Percentiles rank a stretch among this genome's conserved stretches.
phyloP scores from a whole-genome alignment of 1,284 basidiomycete species.

The Moesziomyces parantarcticus region DNA sequence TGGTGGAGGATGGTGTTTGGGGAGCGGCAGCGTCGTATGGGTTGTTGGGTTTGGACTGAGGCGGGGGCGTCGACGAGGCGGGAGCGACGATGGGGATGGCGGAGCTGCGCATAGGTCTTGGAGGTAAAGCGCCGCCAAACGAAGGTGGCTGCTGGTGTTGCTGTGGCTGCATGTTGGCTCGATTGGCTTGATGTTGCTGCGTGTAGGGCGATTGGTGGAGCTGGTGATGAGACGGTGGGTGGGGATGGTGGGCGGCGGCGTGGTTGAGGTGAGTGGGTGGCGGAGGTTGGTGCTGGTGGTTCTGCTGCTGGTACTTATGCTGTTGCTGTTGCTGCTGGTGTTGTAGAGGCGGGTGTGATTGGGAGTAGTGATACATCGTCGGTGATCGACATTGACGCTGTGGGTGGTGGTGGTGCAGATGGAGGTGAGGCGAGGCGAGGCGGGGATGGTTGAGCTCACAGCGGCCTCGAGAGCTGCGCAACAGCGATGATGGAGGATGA shows the following conservation, averaged over 20 bases:
- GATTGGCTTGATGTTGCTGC: constrained; percentile 10
- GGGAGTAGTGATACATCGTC: constrained; percentile 49
- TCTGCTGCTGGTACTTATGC: constrained; percentile 14
- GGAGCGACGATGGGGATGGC: constrained; percentile 55
- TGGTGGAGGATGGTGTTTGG: constrained; percentile 1
- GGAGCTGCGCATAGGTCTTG: constrained; percentile 40
- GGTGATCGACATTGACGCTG: constrained; percentile 40
- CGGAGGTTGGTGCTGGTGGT: constrained; percentile 18
- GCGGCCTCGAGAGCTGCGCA: neutral
- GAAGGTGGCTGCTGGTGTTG: constrained; percentile 21
- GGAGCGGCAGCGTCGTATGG: constrained; percentile 31
- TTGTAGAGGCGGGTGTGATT: constrained; percentile 34
- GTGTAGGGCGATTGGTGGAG: constrained; percentile 4
- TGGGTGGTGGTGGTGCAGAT: constrained; percentile 3
- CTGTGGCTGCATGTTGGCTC: neutral
- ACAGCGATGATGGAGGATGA: neutral
- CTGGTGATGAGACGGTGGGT: constrained; percentile 12
- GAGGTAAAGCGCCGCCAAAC: constrained; percentile 37
- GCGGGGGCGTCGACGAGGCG: constrained; percentile 29
- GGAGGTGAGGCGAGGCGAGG: too few species aligned
- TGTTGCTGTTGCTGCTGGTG: constrained; percentile 32
- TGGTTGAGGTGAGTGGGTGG: constrained; percentile 13
- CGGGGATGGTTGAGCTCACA: neutral
- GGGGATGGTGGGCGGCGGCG: constrained; percentile 12
- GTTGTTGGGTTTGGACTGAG: constrained; percentile 11